Evolutionary conservation across 2,329 filamentous ascomycete species (phyloP).

Genomic region (Aspergillus jensenii): DNA sequence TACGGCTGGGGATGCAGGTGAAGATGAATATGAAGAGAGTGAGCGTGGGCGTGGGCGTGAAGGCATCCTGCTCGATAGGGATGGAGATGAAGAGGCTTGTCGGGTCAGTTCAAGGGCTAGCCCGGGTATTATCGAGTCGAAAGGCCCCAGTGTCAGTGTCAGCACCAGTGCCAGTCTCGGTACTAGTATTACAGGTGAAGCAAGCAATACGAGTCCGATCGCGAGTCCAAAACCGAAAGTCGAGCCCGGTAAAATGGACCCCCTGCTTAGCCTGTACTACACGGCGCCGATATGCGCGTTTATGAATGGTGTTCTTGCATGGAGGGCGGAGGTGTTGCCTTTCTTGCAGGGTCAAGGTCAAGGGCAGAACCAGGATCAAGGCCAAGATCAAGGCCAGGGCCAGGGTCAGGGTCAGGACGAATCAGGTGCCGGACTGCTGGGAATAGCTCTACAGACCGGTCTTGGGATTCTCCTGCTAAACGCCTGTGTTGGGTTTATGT

Average conservation of each 20-base stretch:
- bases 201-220: background rate
- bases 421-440: background rate
- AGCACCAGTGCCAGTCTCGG: too few relatives aligned
- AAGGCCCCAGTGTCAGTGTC: too few relatives aligned
- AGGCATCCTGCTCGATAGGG: too few relatives aligned
- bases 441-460: constrained; percentile 2
- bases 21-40: background rate
- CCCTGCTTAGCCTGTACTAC: constrained; percentile 83
- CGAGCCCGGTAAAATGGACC: constrained; percentile 66
- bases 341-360: background rate
- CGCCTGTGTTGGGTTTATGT: constrained; percentile 70
- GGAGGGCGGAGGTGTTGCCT: constrained; percentile 63
- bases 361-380: background rate
- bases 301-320: constrained; percentile 69
- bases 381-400: background rate
- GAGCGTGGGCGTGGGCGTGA: background rate
- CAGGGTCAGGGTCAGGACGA: background rate
- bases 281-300: constrained; percentile 77
- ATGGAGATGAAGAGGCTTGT: background rate
- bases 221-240: background rate
- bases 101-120: background rate
- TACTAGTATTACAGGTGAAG: too few relatives aligned
- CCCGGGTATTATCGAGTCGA: too few relatives aligned
- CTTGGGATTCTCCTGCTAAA: constrained; percentile 65
- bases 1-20: background rate